Base-by-base conservation (phyloP, 225 moss, liverwort and hornwort genomes). In the Bryoerythrophyllum caledonicum region DNA sequence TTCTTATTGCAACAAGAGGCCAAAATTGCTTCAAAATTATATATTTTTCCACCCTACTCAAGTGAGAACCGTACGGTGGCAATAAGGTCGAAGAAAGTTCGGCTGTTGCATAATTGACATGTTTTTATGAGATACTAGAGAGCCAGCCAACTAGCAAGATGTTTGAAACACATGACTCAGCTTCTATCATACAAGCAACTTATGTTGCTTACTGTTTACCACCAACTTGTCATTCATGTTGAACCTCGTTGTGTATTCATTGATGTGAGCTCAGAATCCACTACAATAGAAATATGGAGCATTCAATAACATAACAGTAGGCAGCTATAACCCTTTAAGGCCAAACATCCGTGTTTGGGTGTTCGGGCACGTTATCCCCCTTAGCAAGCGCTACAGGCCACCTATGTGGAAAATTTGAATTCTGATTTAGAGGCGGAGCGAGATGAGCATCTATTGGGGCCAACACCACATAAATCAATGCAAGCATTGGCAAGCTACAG, bases 281-380 rank as follows among this genome's bases (percentile, higher is more conserved):
- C 5, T 8, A 61, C 67, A 5, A 4, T 44, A 15, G 44, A 71
- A 72, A 54, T 5, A n/a, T 41, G 44, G 11, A 55, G 69, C 81
- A 72, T 72, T 81, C 12, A 81, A 81, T 81, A 37, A 3, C 15
- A 1, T 43, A 17, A 67, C 72, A 77, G 55, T 3, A 67, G 68
- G 54, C 72, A 35, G 28, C 67, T 46, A 26, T 67, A 5, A 6
- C 6, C 6, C n/a, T n/a, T n/a, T 32, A 32, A 32, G 32, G 32
- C 5, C 32, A 3, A 32, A 32, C 32, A 32, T 32, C 32, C 32
- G 5, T 32, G 32, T 32, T 32, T 32, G 5, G 5, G 5, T 5
- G 32, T 5, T 32, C 5, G 32, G 32, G 32, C 32, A 32, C 32
- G 32, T 32, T 32, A 32, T 3, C 4, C 32, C 5, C 5, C 32